Percentiles rank a stretch among this genome's conserved stretches.
These are phyloP conservation scores for Uncinocarpus reesii DNA, from an alignment of 2,329 filamentous ascomycete species.

Conservation along the genomic window DNA sequence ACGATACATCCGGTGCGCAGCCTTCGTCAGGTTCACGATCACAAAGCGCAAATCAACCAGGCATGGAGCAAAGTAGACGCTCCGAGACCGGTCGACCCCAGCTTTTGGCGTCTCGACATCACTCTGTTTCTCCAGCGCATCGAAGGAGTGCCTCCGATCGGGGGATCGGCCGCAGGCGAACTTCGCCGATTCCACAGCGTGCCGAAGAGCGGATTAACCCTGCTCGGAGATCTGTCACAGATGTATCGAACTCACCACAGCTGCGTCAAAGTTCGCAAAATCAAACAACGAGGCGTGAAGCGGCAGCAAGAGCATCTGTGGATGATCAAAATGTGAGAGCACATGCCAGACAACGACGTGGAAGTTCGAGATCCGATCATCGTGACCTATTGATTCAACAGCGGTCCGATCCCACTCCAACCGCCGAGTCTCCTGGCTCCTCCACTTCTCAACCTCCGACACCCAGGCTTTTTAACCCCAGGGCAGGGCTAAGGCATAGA, in stretches of 20 bases:
- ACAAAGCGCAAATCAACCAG: not conserved
- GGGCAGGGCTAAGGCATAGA: not conserved
- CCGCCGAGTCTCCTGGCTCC: not conserved
- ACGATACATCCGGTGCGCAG: not conserved
- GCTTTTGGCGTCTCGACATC: conserved; percentile 26
- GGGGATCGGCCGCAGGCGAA: conserved; percentile 26
- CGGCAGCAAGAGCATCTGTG: not conserved
- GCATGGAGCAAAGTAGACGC: not conserved
- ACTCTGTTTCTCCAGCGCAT: conserved; percentile 21
- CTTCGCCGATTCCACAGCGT: conserved; percentile 19
- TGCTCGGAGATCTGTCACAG: conserved; percentile 1
- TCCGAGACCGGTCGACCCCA: conserved; percentile 20
- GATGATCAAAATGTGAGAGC: not conserved
- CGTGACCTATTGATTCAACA: not conserved
- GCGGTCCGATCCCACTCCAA: not conserved
- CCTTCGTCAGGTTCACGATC: not conserved
- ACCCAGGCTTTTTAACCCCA: not conserved
- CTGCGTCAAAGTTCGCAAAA: not conserved
- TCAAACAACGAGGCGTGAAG: not conserved
- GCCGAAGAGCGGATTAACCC: conserved; percentile 4
- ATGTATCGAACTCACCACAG: not conserved
- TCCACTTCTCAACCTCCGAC: not conserved
- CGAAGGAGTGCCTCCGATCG: conserved; percentile 32
- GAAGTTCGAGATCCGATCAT: conserved; percentile 9
- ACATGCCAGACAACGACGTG: not conserved